phyloP scores from a whole-genome alignment of 352 stramenopile species.

The Phytophthora tubulina region DNA sequence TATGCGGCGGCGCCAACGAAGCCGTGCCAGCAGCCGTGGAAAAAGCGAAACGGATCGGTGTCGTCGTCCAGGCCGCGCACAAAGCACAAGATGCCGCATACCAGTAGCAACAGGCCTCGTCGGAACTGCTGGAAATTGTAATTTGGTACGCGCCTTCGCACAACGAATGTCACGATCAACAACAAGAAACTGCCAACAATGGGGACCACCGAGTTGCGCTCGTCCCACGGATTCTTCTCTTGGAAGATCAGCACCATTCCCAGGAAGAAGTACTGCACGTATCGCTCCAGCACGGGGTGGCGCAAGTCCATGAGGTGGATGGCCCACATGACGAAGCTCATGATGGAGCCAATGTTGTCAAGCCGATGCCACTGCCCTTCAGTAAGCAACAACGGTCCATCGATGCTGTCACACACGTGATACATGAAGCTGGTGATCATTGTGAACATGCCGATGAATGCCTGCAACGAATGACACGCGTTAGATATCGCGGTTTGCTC shows the following conservation, averaged over 20 bases:
- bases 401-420: slow-evolving; percentile 82
- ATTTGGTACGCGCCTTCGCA: slow-evolving; percentile 49
- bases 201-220: slow-evolving; percentile 59
- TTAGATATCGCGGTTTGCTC: slow-evolving; percentile 8
- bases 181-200: slow-evolving; percentile 57
- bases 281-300: slow-evolving; percentile 48
- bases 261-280: slow-evolving; percentile 79
- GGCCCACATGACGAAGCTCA: slow-evolving; percentile 80
- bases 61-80: slow-evolving; percentile 73
- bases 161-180: slow-evolving; percentile 55
- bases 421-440: slow-evolving; percentile 86
- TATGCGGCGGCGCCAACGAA: slow-evolving; percentile 78
- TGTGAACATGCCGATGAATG: slow-evolving; percentile 82
- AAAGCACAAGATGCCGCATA: slow-evolving; percentile 66
- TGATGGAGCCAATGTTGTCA: slow-evolving; percentile 87
- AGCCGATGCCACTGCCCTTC: slow-evolving; percentile 86
- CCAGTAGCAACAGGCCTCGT: slow-evolving; percentile 58
- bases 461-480: slow-evolving; percentile 37
- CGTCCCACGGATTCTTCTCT: slow-evolving; percentile 85
- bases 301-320: slow-evolving; percentile 84
- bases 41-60: slow-evolving; percentile 82
- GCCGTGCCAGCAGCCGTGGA: slow-evolving; percentile 85
- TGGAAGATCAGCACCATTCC: slow-evolving; percentile 71
- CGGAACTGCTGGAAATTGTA: slow-evolving; percentile 68
- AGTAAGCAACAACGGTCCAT: slow-evolving; percentile 76